Evolutionary conservation across 2,329 filamentous ascomycete species (phyloP), one percentile per base, ranked within the genome.

Genomic region (Penicillium polonicum): DNA sequence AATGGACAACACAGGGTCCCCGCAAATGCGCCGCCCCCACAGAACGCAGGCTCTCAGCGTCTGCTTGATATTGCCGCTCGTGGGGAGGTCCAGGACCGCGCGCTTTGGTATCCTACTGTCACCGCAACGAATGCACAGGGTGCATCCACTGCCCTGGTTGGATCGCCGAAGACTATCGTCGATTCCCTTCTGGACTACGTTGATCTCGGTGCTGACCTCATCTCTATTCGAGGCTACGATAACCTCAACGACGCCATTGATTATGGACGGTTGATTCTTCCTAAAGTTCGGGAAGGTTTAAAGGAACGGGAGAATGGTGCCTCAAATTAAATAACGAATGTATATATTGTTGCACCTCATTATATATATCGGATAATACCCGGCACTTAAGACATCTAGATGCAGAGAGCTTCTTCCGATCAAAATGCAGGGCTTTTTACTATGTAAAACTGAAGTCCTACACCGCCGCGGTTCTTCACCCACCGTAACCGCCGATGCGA

Each of bases 51-150:
- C 0, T 85, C 83, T 0, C 83, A 85, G 68, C 76, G 84, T 0
- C 68, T 86, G 45, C 76, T 86, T 0, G 83, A 85, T 9, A 85
- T 86, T 61, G 84, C 84, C 29, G 72, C 76, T 17, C 62, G 65
- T 4, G 70, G 70, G 46, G 83, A 85, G 64, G 80, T 86, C 2
- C 84, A 86, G 61, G 84, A 86, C 65, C 81, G 83, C 19, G 83
- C 82, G 1, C 71, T 86, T n/a, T 86, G 84, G 83, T 86, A 85
- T 68, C 83, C 83, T 0, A 86, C 84, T 0, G 84, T 86, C 5
- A 85, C 82, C 2, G 83, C 83, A 2, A 86, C 84, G 0, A 83
- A 83, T 66, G 84, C 84, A 0, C 76, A 82, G 1, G 84, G 84
- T 1, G 84, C 84, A 0, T 84, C 82, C 0, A 86, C 83, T 1